Percentiles rank a stretch among this genome's conserved stretches.
These are phyloP conservation scores for Suillus luteus DNA, from an alignment of 768 basidiomycete species.

Conservation along the genomic window DNA sequence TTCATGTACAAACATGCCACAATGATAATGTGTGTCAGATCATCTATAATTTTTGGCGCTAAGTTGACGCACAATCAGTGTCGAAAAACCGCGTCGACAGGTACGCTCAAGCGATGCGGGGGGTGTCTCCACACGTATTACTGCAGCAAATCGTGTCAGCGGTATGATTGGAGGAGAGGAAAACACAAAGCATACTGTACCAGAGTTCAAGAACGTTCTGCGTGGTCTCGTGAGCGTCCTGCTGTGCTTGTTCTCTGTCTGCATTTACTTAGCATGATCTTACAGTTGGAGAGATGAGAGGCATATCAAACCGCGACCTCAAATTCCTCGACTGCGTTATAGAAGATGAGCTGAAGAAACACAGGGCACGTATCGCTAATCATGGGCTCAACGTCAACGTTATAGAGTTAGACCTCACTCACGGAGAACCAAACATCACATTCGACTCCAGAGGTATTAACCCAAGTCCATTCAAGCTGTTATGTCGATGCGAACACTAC, in stretches of 20 bases:
- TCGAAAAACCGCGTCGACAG: conserved; percentile 19
- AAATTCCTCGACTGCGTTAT: conserved; percentile 30
- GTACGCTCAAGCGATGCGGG: conserved; percentile 28
- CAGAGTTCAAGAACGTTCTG: conserved; percentile 23
- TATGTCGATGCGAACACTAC: conserved; percentile 27
- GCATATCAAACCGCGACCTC: conserved; percentile 27
- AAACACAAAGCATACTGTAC: conserved; percentile 31
- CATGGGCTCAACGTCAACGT: conserved; percentile 24
- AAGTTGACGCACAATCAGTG: conserved; percentile 19
- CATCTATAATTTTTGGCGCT: not conserved
- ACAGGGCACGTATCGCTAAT: conserved; percentile 13
- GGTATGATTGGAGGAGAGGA: conserved; percentile 29
- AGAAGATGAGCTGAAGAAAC: conserved; percentile 28
- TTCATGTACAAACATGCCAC: conserved; percentile 30
- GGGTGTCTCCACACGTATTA: conserved; percentile 34
- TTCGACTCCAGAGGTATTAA: conserved; percentile 26
- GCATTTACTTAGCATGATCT: not conserved
- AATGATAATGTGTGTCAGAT: conserved; percentile 21
- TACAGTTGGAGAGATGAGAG: conserved; percentile 27
- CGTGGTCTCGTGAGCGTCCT: conserved; percentile 20
- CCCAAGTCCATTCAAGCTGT: conserved; percentile 27
- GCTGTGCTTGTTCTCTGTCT: not conserved
- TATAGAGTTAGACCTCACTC: conserved; percentile 29
- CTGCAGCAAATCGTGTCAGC: conserved; percentile 30
- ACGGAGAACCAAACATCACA: conserved; percentile 12